Evolutionary conservation across 2,329 filamentous ascomycete species (phyloP), one percentile per base, ranked within the genome.

Genomic region (Hymenoscyphus scutula): DNA sequence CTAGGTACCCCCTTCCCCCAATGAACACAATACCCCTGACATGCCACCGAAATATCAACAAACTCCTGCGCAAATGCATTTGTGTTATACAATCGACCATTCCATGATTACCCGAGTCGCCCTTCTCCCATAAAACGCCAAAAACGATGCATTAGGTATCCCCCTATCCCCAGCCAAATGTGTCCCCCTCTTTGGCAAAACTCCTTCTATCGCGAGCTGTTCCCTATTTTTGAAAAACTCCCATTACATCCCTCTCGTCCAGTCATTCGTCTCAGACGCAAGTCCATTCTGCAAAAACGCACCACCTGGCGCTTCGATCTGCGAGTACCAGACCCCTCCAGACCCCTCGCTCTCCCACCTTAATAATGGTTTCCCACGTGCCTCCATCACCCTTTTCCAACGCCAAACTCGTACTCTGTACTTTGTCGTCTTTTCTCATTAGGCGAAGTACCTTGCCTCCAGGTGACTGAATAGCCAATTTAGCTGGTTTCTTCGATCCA

Each of bases 381-480:
- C 87, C 90, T 19, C 89, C 90, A 68, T 92, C 86, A 48, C 86
- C 87, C 32, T 85, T 85, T 59, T 89, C 88, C 2, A 82, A 81
- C 2, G 73, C 27, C 68, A 75, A 53, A 66, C 73, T 62, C 67
- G 74, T 64, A 41, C 67, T 64, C 62, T 72, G 48, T 70, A 70
- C 34, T 75, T 76, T 71, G 83, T 92, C 89, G 70, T 87, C 90
- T 79, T 94, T 94, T 69, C 90, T 82, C 81, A 92, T 92, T 72
- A 96, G 81, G 59, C 95, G 83, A 63, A 98, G 84, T 69, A 99
- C 98, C 79, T 98, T 98, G 65, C 96, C 95, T 32, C 89, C 90
- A 0, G 95, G 95, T 5, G 90, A 92, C 77, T 99, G 95, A 61
- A 99, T 94, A 0, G 95, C 95, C 60, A 99, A 77, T 76, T 99